A percentile compares a stretch with the other conserved stretches of the same genome.
Conservation (phyloP, 345 rosid genomes). For the Arabis alpina region DNA sequence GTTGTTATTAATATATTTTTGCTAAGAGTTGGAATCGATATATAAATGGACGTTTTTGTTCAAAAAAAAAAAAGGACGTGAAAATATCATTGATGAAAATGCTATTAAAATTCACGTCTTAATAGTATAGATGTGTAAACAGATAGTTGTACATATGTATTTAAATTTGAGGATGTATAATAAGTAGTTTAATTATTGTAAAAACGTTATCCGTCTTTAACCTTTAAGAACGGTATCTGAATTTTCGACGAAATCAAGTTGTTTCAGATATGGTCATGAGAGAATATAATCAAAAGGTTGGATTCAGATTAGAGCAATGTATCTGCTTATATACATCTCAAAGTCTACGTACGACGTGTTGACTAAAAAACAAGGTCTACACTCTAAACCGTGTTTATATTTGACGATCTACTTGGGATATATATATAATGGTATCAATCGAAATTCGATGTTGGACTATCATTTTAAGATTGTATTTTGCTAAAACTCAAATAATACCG, state of each 20-base stretch:
- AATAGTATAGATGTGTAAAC: too few species aligned
- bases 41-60: too few species aligned
- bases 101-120: not conserved
- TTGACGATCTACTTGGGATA: not conserved
- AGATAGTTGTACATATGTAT: not conserved
- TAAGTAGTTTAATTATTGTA: too few species aligned
- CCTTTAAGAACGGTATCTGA: not conserved
- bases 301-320: not conserved
- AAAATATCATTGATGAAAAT: not conserved
- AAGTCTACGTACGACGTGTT: conserved; percentile 21
- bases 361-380: conserved; percentile 11
- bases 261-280: not conserved
- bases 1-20: not conserved
- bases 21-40: too few species aligned
- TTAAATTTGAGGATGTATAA: too few species aligned
- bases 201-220: not conserved
- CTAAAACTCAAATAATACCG: too few species aligned
- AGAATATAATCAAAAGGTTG: conserved; percentile 1
- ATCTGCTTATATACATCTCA: not conserved
- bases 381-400: conserved; percentile 14
- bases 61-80: not conserved
- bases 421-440: too few species aligned
- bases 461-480: too few species aligned
- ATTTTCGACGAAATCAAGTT: not conserved
- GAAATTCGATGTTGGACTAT: too few species aligned